Base-by-base conservation (phyloP, 225 moss, liverwort and hornwort species). In the Anthoceros angustus region DNA sequence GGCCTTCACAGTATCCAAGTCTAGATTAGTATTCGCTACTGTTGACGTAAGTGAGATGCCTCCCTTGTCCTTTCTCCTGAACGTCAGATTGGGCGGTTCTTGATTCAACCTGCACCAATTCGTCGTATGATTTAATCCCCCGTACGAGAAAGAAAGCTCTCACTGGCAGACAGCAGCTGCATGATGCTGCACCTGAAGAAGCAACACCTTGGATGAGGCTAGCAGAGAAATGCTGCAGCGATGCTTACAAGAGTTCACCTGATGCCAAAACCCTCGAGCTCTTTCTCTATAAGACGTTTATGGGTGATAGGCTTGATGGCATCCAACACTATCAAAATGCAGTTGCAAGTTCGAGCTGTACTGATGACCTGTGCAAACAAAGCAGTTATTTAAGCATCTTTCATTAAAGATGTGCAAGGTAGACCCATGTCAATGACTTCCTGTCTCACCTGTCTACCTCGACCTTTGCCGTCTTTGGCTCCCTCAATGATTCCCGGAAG, bases 401-500 rank as follows among this genome's bases (percentile, higher is more conserved):
- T 38, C 72, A 23, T 15, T 7, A 61, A 8, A 45, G 26, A 25
- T 15, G 38, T 10, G 25, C 26, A 25, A 9, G 18, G 12, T 45
- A 25, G 8, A 46, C n/a, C 23, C 15, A 46, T 18, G n/a, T 43
- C 46, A 10, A 46, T 8, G 38, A 66, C 20, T 39, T 18, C 15
- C 18, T 41, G 38, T 5, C 55, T 24, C 14, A 68, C 80, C 86
- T 93, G 89, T 41, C 93, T 83, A 45, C 93, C 93, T 73, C 93
- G 87, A 77, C 93, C 93, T 80, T 89, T 89, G 24, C 93, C 93
- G 62, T 93, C 93, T 68, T 93, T 93, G 8, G 93, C 93, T 70
- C 93, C 93, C 77, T 93, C 93, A 55, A 93, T 93, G 66, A 93
- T 93, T 62, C 93, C 93, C 41, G 93, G 89, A 69, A 93, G 84